Evolutionary conservation across 2,329 filamentous ascomycete species (phyloP), one percentile per base, ranked within the genome.

Genomic region (Colletotrichum lini): DNA sequence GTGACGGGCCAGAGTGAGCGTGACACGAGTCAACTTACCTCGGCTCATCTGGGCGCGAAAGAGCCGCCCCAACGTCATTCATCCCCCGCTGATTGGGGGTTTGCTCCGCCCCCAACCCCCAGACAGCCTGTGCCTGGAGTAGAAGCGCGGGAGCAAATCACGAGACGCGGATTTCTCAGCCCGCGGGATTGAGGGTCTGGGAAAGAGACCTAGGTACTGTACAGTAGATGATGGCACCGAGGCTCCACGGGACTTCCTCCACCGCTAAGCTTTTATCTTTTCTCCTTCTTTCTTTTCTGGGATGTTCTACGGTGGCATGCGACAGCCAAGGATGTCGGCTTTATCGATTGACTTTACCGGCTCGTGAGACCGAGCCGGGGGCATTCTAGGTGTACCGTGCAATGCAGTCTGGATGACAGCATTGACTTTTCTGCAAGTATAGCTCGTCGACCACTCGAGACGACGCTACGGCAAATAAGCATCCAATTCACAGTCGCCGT

Each of bases 21-120:
- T 50, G 45, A 38, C 63, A 58, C 65, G 72, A 64, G 49, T 65
- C 63, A 65, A 70, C 62, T 69, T 72, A 73, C 70, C 72, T 73
- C 72, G 72, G 72, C 70, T 73, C 65, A 73, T 73, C 66, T 73
- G 58, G 26, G 65, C 62, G 72, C 72, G 70, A 72, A 35, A 54
- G 56, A 66, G 62, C 30, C 35, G 45, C 45, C 38, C 52, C 44
- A n/a, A 45, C 44, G 52, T 49, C n/a, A 60, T 38, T 59, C 68
- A 65, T 58, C 23, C 68, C 58, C 68, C 58, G 68, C 53, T 69
- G 69, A 62, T 63, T 58, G 69, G 65, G 65, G 65, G 8, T 16
- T 16, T 16, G 53, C 44, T 53, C 56, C 59, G 45, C 58, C 52
- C 15, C 35, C 9, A 21, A 60, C 16, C 26, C 26, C 26, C 26